A percentile compares a stretch with the other conserved stretches of the same genome.
Evolutionary conservation across 169 alveolate genomes (phyloP).

Genomic region (Fabrea salina): DNA sequence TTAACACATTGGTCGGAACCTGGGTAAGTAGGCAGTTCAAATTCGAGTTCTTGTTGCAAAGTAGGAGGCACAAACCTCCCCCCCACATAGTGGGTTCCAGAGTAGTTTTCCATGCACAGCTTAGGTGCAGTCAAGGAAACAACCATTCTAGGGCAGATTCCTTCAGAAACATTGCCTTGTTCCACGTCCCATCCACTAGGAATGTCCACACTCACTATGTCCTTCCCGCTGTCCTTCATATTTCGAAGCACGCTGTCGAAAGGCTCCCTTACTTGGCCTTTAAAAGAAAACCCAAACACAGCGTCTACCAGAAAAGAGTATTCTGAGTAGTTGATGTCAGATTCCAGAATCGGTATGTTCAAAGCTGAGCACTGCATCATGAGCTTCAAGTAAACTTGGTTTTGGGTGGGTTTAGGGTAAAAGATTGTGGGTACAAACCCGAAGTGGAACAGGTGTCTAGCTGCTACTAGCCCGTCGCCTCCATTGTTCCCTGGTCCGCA

Average conservation of each 20-base stretch:
- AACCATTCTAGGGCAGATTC: conserved; percentile 67
- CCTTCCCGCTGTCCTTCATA: conserved; percentile 61
- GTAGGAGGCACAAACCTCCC: conserved; percentile 79
- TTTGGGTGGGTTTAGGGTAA: conserved; percentile 76
- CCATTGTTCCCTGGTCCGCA: conserved; percentile 94
- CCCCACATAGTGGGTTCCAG: conserved; percentile 79
- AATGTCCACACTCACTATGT: conserved; percentile 82
- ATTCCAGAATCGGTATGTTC: conserved; percentile 43
- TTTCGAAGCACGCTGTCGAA: not conserved
- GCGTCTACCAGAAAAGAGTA: conserved; percentile 86
- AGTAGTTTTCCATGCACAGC: conserved; percentile 57
- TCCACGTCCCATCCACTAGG: conserved; percentile 91
- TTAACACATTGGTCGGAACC: conserved; percentile 28
- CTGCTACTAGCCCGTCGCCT: conserved; percentile 88
- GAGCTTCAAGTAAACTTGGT: conserved; percentile 44
- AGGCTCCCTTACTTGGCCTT: conserved; percentile 86
- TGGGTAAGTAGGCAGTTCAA: conserved; percentile 44
- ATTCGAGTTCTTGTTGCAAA: conserved; percentile 43
- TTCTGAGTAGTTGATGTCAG: conserved; percentile 35
- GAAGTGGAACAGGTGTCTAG: conserved; percentile 79
- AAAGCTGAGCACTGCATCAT: conserved; percentile 51
- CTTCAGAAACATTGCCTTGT: conserved; percentile 64
- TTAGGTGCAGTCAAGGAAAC: conserved; percentile 83
- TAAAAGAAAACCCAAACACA: conserved; percentile 88
- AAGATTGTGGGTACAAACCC: conserved; percentile 64